Evolutionary conservation across 148 eudicot species (phyloP), one percentile per base, ranked within the genome.

Genomic region (Spergularia marina): DNA sequence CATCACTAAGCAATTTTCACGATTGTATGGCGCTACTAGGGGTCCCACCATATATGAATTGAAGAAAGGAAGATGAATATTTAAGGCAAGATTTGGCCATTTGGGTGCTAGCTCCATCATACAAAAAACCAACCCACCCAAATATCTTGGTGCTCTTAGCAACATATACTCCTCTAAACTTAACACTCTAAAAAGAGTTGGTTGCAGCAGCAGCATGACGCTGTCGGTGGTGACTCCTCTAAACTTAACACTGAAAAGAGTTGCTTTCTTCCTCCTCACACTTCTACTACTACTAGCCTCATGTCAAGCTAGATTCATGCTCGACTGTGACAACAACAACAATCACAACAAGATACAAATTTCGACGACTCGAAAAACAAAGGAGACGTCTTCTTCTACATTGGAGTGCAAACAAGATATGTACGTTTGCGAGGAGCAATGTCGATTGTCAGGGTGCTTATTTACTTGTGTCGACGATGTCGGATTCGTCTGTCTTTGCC

Each of bases 391-490:
- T 56, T 66, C 73, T 13, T 70, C 61, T 9, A 44, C 49, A 2
- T 64, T 44, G 17, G 73, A 66, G 72, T 80, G 83, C n/a, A 73
- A 80, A 66, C 68, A 56, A 17, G 80, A 73, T 8, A 53, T 71
- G 10, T 10, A 20, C 40, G 68, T 36, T 20, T 80, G 83, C 5
- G 49, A 80, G 34, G 56, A 60, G 13, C 20, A 76, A 13, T 80
- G 83, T 61, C 23, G 49, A 36, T n/a, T 59, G 11, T 60, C 51
- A 2, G 78, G 75, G 40, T 80, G 83, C 15, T 65, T 65, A 16
- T 80, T 80, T 71, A 72, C 80, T 12, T 80, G 83, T 52, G 66
- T 80, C 10, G 80, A 80, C 71, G 83, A 80, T n/a, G 83, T 80
- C 2, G 83, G 73, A 1, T 80, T 80, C 68, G 72, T 36, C 9